Base-by-base conservation (phyloP, 805 yeast genomes). In the Ogataea paraovalis region DNA sequence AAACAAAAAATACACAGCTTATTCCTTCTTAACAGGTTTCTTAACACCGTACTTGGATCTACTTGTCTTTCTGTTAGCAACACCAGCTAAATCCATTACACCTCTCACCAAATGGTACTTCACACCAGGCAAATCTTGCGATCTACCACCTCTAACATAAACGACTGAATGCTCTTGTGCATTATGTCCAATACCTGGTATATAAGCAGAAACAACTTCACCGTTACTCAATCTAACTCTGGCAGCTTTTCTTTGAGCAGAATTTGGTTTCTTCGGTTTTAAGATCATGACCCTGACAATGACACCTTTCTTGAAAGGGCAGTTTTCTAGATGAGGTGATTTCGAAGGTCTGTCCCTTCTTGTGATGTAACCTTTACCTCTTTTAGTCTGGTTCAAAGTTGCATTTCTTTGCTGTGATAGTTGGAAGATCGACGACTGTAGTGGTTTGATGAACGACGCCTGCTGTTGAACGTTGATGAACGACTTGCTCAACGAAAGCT, bases 131-230 rank as follows among this genome's bases (percentile, higher is more conserved):
- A 92, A 74, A 82, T 94, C 99, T 65, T 91, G 97, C 45, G 88
- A 88, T 76, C 97, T 83, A 14, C 99, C 99, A n/a, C 99, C 99
- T 69, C 99, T 82, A 3, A 94, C 96, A 45, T 82, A 79, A 1
- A 94, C 98, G 44, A 94, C 95, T 61, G 95, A 87, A 71, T 94
- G 99, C 67, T 94, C 99, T 72, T 94, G 98, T 20, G 96, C 85
- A 63, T 94, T 94, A 69, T 94, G 99, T 19, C 99, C 99, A 65
- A 94, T 97, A 46, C 99, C 99, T 14, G 97, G 97, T 48, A 94
- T 94, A 66, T 90, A 91, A 1, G 97, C 97, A 41, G 92, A 83
- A 16, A 94, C 79, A 43, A 87, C 83, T 55, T 83, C 85, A 23
- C 98, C 99, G 60, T 87, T 92, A 10, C 96, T 79, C 51, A 94